Evolutionary conservation across 164 flowering plant genomes (phyloP).

Genomic region (Liriodendron chinense): DNA sequence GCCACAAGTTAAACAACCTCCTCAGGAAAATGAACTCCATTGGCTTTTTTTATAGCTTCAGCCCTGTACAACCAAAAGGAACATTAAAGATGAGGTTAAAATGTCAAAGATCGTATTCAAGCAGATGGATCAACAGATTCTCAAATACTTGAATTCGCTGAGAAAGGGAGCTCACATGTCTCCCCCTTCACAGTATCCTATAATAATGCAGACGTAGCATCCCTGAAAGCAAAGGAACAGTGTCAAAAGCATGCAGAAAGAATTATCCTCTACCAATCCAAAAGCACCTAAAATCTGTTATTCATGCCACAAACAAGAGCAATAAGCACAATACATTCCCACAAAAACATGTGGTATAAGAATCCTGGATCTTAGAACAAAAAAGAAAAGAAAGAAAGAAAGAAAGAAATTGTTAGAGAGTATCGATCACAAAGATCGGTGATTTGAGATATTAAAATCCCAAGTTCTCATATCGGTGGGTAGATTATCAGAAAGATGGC

Average conservation of each 20-base stretch:
- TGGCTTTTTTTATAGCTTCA: conserved; percentile 76
- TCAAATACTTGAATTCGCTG: conserved; percentile 5
- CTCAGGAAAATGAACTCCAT: conserved; percentile 71
- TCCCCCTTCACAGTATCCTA: conserved; percentile 95
- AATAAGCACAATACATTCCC: too few species aligned
- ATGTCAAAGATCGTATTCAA: conserved; percentile 2
- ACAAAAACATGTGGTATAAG: too few species aligned
- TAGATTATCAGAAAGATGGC: too few species aligned
- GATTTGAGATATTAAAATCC: too few species aligned
- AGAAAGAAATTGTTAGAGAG: too few species aligned
- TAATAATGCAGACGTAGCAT: conserved; percentile 93
- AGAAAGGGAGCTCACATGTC: conserved; percentile 71
- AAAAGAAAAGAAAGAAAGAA: too few species aligned
- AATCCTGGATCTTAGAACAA: too few species aligned
- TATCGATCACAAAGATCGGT: too few species aligned
- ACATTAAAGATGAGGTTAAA: neutral
- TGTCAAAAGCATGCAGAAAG: conserved; percentile 1
- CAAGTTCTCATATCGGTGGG: too few species aligned
- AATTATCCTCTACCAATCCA: neutral
- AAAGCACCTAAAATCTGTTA: neutral
- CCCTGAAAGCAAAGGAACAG: conserved; percentile 50
- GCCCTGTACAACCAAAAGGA: conserved; percentile 50
- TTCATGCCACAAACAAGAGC: too few species aligned
- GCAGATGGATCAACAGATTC: conserved; percentile 2
- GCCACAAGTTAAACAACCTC: conserved; percentile 47